A percentile compares a stretch with the other conserved stretches of the same genome.
phyloP scores from a whole-genome alignment of 73 alveolate genomes.

The Paramecium biaurelia region DNA sequence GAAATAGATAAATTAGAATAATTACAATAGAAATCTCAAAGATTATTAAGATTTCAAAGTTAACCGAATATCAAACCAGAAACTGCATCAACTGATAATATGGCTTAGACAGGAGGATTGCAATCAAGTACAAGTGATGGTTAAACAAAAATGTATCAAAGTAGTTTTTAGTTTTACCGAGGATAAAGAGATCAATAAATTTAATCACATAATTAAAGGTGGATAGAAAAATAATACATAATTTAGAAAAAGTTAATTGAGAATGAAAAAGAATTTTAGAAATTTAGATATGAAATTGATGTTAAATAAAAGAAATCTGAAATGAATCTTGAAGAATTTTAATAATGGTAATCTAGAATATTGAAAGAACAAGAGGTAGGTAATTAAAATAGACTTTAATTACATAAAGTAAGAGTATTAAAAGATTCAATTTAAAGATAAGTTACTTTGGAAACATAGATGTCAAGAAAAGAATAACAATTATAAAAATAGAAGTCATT shows the following conservation, averaged over 20 bases:
- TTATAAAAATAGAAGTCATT: neutral
- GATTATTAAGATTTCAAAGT: neutral
- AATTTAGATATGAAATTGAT: neutral
- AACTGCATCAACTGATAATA: neutral
- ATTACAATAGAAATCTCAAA: neutral
- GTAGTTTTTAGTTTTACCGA: conserved; percentile 30
- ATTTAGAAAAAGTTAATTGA: neutral
- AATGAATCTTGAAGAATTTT: neutral
- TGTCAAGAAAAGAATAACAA: neutral
- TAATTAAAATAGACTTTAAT: neutral
- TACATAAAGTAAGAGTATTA: neutral
- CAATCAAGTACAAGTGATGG: neutral
- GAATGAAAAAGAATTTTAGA: neutral
- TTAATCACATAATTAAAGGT: neutral
- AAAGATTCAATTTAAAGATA: neutral
- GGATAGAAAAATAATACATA: conserved; percentile 11
- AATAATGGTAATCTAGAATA: neutral
- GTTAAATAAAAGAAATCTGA: neutral
- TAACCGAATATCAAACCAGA: neutral
- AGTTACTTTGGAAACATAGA: neutral
- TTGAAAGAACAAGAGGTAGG: neutral
- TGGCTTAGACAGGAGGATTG: neutral
- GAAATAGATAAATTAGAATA: conserved; percentile 38
- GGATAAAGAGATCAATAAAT: conserved; percentile 6
- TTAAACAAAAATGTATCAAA: neutral